Percentiles rank a stretch among this genome's conserved stretches.
Conservation (phyloP, 108 stramenopile species). For the Tribonema minus region DNA sequence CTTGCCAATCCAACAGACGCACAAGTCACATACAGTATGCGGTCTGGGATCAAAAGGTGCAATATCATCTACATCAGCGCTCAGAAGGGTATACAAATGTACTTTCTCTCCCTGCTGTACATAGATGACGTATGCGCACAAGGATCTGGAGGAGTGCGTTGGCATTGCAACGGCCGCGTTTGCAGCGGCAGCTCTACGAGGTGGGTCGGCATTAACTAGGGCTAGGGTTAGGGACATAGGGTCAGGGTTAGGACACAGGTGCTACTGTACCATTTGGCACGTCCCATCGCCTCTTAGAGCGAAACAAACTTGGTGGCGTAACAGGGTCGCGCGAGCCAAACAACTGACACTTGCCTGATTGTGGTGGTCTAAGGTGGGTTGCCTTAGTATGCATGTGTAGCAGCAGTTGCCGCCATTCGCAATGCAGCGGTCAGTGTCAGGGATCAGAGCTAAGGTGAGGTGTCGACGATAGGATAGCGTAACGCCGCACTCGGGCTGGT, state of each 20-base stretch:
- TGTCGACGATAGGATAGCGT: background rate
- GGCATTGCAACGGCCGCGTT: slow-evolving; percentile 43
- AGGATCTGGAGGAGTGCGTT: slow-evolving; percentile 43
- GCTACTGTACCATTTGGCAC: background rate
- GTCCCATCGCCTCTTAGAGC: background rate
- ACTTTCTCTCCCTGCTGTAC: too few relatives aligned
- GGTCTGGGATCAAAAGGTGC: too few relatives aligned
- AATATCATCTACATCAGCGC: too few relatives aligned
- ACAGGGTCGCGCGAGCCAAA: background rate
- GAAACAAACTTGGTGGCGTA: background rate
- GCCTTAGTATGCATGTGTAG: background rate
- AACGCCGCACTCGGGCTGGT: background rate
- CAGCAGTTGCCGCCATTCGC: too few relatives aligned
- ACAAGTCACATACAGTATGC: too few relatives aligned
- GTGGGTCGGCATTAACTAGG: background rate
- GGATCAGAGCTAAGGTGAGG: background rate
- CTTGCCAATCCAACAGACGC: too few relatives aligned
- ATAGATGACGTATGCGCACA: slow-evolving; percentile 41
- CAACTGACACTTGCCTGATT: background rate
- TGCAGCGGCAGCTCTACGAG: slow-evolving; percentile 13
- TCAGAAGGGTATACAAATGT: too few relatives aligned
- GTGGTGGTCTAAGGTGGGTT: background rate
- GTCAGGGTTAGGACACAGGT: background rate
- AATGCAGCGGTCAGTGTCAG: too few relatives aligned
- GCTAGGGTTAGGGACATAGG: background rate